Conservation (phyloP, 768 basidiomycete species). For the Termitomyces sp. region DNA sequence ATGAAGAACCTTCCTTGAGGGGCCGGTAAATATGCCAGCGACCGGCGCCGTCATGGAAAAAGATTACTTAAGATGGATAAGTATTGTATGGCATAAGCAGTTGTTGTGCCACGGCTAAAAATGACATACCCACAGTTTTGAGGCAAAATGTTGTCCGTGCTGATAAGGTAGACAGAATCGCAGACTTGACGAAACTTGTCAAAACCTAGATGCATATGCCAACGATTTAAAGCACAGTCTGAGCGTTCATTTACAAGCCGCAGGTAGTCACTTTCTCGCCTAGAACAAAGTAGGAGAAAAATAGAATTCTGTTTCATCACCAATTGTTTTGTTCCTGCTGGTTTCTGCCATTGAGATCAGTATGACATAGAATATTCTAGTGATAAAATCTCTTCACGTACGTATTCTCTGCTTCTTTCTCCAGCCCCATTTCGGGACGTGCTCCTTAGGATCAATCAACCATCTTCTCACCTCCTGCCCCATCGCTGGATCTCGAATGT, state of each 20-base stretch:
- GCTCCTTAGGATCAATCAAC: conserved; percentile 22
- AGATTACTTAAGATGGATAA: no score
- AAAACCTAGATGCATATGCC: neutral
- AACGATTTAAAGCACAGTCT: neutral
- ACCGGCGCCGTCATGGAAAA: neutral
- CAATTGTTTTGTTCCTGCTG: conserved; percentile 1
- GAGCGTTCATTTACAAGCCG: neutral
- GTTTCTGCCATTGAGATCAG: neutral
- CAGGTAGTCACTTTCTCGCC: neutral
- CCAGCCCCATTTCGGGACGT: conserved; percentile 35
- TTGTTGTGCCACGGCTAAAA: no score
- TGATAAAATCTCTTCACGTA: conserved; percentile 14
- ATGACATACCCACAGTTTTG: neutral
- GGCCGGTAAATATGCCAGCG: neutral
- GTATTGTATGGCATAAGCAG: no score
- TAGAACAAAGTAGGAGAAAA: conserved; percentile 10
- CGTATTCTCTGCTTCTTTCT: conserved; percentile 31
- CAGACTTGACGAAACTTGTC: neutral
- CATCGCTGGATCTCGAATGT: conserved; percentile 20
- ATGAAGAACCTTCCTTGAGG: neutral
- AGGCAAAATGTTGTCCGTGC: neutral
- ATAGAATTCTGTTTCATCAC: conserved; percentile 6
- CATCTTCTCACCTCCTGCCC: conserved; percentile 22
- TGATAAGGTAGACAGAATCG: neutral
- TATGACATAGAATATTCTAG: neutral